Evolutionary conservation across 441 rosid species (phyloP), one percentile per base, ranked within the genome.

Genomic region (Adansonia gregorii): DNA sequence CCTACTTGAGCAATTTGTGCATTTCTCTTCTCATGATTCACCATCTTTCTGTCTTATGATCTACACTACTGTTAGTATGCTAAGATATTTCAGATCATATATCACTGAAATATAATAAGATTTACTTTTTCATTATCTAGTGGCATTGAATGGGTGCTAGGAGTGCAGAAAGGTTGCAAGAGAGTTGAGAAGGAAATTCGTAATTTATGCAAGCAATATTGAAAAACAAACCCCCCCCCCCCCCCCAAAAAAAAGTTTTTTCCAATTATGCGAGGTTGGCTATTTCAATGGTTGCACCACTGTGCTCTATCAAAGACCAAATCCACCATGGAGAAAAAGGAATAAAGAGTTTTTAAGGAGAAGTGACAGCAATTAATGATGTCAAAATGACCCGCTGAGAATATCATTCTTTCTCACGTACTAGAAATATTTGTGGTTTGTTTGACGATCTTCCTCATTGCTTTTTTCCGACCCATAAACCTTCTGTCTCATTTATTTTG

Each of bases 41-140:
- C 35, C 20, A 67, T 3, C 39, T 46, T 46, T 46, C 46, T 46
- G 56, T 67, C 54, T 46, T 46, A 20, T 67, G 24, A 59, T 22
- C 65, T 59, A 5, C 11, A 0, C 11, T 66, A 41, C 2, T 39
- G 48, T 65, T 65, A 39, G 8, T 66, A 66, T 66, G 51, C 70
- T 66, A 66, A 41, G 70, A 41, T 41, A 17, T 41, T 0, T 41
- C 12, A 17, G 51, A 17, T 17, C 24, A 55, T 45, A 41, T 27
- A 17, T 66, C 24, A n/a, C 12, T 10, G 15, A n/a, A n/a, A 41
- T 43, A 19, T 66, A 41, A n/a, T 43, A n/a, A 39, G 70, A 8
- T 45, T n/a, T 19, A 41, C 70, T 66, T 66, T 51, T 41, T 66
- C 70, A n/a, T 39, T n/a, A 39, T 66, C 70, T 66, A 39, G 70